Percentiles rank a stretch among this genome's conserved stretches.
Evolutionary conservation across 768 basidiomycete species (phyloP).

Genomic region (Lactarius hatsudake): DNA sequence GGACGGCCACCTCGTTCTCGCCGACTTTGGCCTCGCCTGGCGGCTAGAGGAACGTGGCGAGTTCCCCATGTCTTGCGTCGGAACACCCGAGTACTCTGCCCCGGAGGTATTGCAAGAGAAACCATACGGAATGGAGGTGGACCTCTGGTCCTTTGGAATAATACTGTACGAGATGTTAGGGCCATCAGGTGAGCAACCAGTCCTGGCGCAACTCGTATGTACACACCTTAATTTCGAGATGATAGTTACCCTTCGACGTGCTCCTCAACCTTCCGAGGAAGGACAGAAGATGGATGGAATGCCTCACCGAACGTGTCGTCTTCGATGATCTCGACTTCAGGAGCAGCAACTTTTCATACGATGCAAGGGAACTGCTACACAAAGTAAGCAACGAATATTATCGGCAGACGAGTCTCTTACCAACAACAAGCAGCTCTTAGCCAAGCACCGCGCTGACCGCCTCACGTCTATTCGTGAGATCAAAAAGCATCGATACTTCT

Average conservation of each 20-base stretch:
- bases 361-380: conserved; percentile 7
- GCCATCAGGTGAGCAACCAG: not conserved
- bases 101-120: conserved; percentile 17
- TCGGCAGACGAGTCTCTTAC: not conserved
- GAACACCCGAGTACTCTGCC: conserved; percentile 17
- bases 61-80: not conserved
- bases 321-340: not conserved
- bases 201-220: too few relatives aligned
- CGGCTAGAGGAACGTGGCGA: conserved; percentile 4
- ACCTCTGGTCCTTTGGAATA: conserved; percentile 96
- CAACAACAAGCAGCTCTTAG: not conserved
- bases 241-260: conserved; percentile 7
- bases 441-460: conserved; percentile 1
- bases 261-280: conserved; percentile 6
- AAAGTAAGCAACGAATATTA: not conserved
- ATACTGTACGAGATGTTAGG: conserved; percentile 85
- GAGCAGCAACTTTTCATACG: not conserved
- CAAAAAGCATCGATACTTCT: conserved; percentile 8
- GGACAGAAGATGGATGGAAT: not conserved
- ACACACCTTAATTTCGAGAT: not conserved
- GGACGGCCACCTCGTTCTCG: conserved; percentile 19
- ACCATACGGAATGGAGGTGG: conserved; percentile 47
- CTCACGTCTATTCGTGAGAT: conserved; percentile 9
- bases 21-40: conserved; percentile 20
- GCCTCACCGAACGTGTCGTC: not conserved